phyloP scores from a whole-genome alignment of 352 stramenopile genomes.

The Phytopythium cucurbitacearum region DNA sequence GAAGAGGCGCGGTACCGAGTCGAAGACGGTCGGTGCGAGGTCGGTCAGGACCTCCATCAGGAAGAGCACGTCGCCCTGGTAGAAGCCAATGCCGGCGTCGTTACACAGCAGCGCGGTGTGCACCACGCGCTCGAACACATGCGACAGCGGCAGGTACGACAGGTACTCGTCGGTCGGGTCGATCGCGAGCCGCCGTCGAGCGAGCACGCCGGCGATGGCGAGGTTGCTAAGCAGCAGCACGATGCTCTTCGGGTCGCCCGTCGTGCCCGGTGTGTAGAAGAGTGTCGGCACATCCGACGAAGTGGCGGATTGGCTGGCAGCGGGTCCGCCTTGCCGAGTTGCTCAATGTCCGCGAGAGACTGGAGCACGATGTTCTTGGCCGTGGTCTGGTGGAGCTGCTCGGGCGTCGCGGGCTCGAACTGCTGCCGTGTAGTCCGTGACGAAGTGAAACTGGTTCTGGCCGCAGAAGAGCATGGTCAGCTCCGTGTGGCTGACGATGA shows the following conservation, averaged over 20 bases:
- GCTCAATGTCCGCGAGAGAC: slow-evolving; percentile 38
- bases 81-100: slow-evolving; percentile 63
- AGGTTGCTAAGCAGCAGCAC: slow-evolving; percentile 91
- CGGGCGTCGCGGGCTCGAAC: slow-evolving; percentile 37
- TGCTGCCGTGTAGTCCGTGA: slow-evolving; percentile 51
- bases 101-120: slow-evolving; percentile 81
- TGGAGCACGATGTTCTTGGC: slow-evolving; percentile 31
- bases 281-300: slow-evolving; percentile 89
- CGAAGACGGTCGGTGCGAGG: slow-evolving; percentile 89
- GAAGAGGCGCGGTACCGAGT: slow-evolving; percentile 90
- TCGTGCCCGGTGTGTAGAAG: slow-evolving; percentile 95
- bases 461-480: slow-evolving; percentile 49
- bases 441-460: slow-evolving; percentile 42
- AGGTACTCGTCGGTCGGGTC: slow-evolving; percentile 84
- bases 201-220: slow-evolving; percentile 13
- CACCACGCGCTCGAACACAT: slow-evolving; percentile 96
- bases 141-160: slow-evolving; percentile 94
- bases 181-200: slow-evolving; percentile 27
- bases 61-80: slow-evolving; percentile 80
- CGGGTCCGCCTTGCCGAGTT: slow-evolving; percentile 29
- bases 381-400: slow-evolving; percentile 18
- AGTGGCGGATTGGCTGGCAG: slow-evolving; percentile 39
- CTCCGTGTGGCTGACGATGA: slow-evolving; percentile 70
- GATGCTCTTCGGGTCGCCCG: slow-evolving; percentile 94
- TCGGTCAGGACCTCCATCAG: slow-evolving; percentile 92